Percentiles rank a stretch among this genome's conserved stretches.
Evolutionary conservation across 1,284 basidiomycete genomes (phyloP).

Genomic region (Peniophora sp.): DNA sequence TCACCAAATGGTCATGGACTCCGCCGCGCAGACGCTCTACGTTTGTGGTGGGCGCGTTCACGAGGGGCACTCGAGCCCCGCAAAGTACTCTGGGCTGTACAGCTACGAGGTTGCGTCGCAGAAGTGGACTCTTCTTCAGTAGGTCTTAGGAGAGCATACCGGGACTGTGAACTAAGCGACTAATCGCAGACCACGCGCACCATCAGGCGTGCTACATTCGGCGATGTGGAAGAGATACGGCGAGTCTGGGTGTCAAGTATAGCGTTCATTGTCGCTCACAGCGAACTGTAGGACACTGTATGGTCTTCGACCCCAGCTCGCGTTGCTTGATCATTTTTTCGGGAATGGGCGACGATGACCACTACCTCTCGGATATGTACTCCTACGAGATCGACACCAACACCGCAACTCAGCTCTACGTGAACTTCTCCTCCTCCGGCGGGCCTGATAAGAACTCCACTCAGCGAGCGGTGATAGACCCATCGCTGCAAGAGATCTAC

Average conservation of each 20-base stretch:
- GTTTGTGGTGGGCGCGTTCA: conserved; percentile 74
- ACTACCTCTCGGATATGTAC: conserved; percentile 67
- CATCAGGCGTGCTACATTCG: conserved; percentile 15
- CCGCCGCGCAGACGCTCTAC: conserved; percentile 64
- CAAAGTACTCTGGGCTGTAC: conserved; percentile 64
- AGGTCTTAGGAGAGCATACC: conserved; percentile 17
- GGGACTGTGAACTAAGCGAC: too few relatives aligned
- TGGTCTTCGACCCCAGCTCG: conserved; percentile 58
- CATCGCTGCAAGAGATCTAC: conserved; percentile 57
- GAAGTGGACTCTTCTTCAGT: conserved; percentile 64
- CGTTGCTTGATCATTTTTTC: conserved; percentile 62
- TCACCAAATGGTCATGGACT: conserved; percentile 77
- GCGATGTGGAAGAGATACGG: conserved; percentile 54
- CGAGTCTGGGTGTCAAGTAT: conserved; percentile 17
- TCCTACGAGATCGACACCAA: conserved; percentile 55
- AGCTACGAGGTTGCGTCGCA: conserved; percentile 55
- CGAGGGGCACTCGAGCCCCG: conserved; percentile 47
- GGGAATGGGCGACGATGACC: conserved; percentile 53
- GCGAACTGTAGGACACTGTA: conserved; percentile 56
- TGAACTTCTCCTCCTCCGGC: conserved; percentile 48
- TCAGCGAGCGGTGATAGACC: conserved; percentile 62
- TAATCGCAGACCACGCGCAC: conserved; percentile 4
- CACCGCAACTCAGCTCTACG: conserved; percentile 51
- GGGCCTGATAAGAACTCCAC: conserved; percentile 66
- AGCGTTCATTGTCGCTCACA: background rate